Percentiles rank a stretch among this genome's conserved stretches.
Evolutionary conservation across 331 rosid species (phyloP).

Genomic region (Quercus phellos): DNA sequence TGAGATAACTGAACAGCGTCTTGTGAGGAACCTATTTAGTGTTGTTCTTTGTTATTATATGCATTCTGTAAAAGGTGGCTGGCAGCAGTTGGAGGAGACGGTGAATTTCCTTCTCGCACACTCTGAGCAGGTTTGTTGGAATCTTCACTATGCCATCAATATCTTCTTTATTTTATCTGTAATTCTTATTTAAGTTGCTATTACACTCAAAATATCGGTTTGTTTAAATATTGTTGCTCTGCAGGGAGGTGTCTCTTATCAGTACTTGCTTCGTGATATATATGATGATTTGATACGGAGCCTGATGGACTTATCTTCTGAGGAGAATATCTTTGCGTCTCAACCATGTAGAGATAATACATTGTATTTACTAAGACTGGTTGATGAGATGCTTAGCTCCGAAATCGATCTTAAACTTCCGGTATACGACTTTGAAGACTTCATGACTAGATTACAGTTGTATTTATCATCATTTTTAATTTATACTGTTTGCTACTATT

Average conservation of each 20-base stretch:
- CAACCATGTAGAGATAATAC: constrained; percentile 98
- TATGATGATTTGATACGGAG: constrained; percentile 72
- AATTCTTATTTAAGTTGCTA: background rate
- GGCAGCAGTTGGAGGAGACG: constrained; percentile 95
- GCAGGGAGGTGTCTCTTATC: constrained; percentile 60
- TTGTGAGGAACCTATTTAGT: constrained; percentile 65
- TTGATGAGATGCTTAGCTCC: constrained; percentile 82
- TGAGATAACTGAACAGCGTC: constrained; percentile 50
- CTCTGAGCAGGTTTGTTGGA: constrained; percentile 60
- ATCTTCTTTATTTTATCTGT: constrained; percentile 15
- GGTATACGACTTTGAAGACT: constrained; percentile 45
- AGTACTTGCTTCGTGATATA: constrained; percentile 62
- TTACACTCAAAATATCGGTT: constrained; percentile 19
- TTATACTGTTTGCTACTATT: background rate
- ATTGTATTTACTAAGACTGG: constrained; percentile 70
- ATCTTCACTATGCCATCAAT: constrained; percentile 18
- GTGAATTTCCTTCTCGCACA: constrained; percentile 63
- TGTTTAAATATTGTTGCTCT: constrained; percentile 17
- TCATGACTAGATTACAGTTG: background rate
- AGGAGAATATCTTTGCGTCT: constrained; percentile 61
- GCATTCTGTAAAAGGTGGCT: constrained; percentile 86
- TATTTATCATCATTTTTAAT: background rate
- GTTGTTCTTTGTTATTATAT: constrained; percentile 76
- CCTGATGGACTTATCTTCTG: constrained; percentile 69
- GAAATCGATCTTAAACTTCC: constrained; percentile 76